Evolutionary conservation across 192 early-diverging fungal species (phyloP).

Genomic region (Coemansia sp.): DNA sequence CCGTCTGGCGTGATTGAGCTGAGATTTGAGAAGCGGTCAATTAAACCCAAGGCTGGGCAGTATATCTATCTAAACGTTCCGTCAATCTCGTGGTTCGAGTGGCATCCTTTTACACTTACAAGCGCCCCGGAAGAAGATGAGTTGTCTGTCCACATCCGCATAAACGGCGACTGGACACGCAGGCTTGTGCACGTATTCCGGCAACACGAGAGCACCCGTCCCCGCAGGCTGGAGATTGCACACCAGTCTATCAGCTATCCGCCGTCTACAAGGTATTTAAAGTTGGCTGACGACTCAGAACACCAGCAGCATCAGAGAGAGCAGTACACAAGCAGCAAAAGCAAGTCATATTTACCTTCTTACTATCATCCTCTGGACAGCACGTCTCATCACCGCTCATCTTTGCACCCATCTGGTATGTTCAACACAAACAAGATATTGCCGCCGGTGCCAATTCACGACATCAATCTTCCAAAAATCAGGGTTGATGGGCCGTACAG

Average conservation of each 20-base stretch:
- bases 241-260: slow-evolving; percentile 5
- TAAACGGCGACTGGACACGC: slow-evolving; percentile 73
- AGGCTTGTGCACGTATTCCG: slow-evolving; percentile 46
- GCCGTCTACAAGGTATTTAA: not conserved
- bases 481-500: slow-evolving; percentile 83
- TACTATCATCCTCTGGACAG: slow-evolving; percentile 12
- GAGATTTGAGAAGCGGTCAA: slow-evolving; percentile 65
- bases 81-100: slow-evolving; percentile 66
- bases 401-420: too few relatives aligned
- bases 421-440: slow-evolving; percentile 21
- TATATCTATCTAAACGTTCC: slow-evolving; percentile 75
- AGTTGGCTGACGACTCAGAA: not conserved
- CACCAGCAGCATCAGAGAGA: not conserved
- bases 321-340: not conserved
- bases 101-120: slow-evolving; percentile 86
- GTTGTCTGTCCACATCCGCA: slow-evolving; percentile 72
- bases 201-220: slow-evolving; percentile 1
- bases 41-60: slow-evolving; percentile 66
- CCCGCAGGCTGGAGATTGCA: not conserved
- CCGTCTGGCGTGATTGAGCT: slow-evolving; percentile 81
- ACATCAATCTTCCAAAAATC: slow-evolving; percentile 56
- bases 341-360: slow-evolving; percentile 4
- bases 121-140: slow-evolving; percentile 78
- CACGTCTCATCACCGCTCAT: not conserved
- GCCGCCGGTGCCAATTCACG: slow-evolving; percentile 5